Evolutionary conservation across 1,284 basidiomycete species (phyloP).

Genomic region (Heterobasidion occidentale): DNA sequence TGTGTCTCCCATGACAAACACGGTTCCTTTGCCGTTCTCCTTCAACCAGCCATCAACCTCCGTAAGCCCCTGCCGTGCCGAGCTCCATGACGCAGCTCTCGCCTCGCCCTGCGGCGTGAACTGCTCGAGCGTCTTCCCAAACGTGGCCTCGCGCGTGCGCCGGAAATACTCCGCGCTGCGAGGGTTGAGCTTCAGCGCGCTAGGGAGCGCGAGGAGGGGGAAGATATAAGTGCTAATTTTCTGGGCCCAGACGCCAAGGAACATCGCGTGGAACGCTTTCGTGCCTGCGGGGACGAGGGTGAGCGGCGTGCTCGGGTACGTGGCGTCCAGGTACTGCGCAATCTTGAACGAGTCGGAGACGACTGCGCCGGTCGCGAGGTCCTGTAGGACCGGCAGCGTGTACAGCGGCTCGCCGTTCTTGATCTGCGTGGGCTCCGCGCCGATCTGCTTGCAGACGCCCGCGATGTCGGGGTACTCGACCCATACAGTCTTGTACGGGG

Average conservation of each 20-base stretch:
- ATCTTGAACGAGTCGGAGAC: slow-evolving; percentile 25
- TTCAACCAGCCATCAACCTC: slow-evolving; percentile 22
- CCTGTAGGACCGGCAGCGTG: slow-evolving; percentile 19
- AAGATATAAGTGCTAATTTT: slow-evolving; percentile 3
- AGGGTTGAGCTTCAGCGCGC: slow-evolving; percentile 20
- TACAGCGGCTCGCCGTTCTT: slow-evolving; percentile 14
- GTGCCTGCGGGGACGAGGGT: slow-evolving; percentile 16
- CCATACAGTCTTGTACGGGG: slow-evolving; percentile 25
- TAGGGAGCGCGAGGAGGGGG: slow-evolving; percentile 13
- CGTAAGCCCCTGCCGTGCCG: slow-evolving; percentile 22
- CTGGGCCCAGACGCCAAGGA: slow-evolving; percentile 15
- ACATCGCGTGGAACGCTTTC: slow-evolving; percentile 24
- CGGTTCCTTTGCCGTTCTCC: slow-evolving; percentile 17
- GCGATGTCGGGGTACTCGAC: slow-evolving; percentile 30
- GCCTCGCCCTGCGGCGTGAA: slow-evolving; percentile 17
- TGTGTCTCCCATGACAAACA: slow-evolving; percentile 18
- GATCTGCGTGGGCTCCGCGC: slow-evolving; percentile 15
- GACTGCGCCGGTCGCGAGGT: slow-evolving; percentile 14
- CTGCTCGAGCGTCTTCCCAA: slow-evolving; percentile 28
- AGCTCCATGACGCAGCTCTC: slow-evolving; percentile 20
- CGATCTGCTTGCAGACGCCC: slow-evolving; percentile 18
- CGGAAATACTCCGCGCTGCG: slow-evolving; percentile 29
- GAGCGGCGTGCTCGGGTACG: slow-evolving; percentile 19
- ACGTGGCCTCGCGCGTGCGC: slow-evolving; percentile 22
- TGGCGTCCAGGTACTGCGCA: slow-evolving; percentile 25